Conservation (phyloP, 176 grass and related monocot species). For the Aegilops bicornis region DNA sequence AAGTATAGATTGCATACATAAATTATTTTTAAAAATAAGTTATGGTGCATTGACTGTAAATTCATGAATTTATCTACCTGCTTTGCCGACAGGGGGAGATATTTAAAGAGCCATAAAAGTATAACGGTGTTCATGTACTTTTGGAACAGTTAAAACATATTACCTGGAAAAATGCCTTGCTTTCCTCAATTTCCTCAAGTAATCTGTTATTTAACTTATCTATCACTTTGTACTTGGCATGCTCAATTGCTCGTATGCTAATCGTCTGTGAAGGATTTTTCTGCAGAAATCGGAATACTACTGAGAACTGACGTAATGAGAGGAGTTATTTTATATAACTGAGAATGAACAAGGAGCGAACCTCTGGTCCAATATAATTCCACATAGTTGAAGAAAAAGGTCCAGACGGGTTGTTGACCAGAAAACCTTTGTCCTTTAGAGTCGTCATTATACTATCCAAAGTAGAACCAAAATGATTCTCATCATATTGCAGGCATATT, state of each 20-base stretch:
- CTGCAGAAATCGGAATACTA: constrained; percentile 41
- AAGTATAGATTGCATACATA: background rate
- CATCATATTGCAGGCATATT: constrained; percentile 85
- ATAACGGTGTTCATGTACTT: background rate
- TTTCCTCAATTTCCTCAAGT: constrained; percentile 98
- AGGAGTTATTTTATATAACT: background rate
- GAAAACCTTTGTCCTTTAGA: constrained; percentile 70
- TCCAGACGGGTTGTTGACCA: constrained; percentile 57
- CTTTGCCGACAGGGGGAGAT: background rate
- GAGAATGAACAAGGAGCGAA: constrained; percentile 33
- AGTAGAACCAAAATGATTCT: constrained; percentile 63
- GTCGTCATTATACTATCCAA: constrained; percentile 39
- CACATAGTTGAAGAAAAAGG: constrained; percentile 70
- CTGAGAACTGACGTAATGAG: constrained; percentile 15
- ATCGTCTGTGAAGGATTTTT: constrained; percentile 75
- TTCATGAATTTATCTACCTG: constrained; percentile 1
- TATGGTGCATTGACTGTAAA: constrained; percentile 4
- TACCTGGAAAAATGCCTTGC: constrained; percentile 94
- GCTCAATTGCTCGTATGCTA: constrained; percentile 84
- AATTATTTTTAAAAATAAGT: background rate
- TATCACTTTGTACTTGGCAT: constrained; percentile 71
- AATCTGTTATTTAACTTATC: constrained; percentile 56
- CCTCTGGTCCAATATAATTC: constrained; percentile 91
- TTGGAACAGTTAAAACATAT: background rate
- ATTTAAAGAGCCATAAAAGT: background rate